A percentile compares a stretch with the other conserved stretches of the same genome.
Evolutionary conservation across 805 yeast genomes (phyloP).

Genomic region (Monosporozyma unispora): DNA sequence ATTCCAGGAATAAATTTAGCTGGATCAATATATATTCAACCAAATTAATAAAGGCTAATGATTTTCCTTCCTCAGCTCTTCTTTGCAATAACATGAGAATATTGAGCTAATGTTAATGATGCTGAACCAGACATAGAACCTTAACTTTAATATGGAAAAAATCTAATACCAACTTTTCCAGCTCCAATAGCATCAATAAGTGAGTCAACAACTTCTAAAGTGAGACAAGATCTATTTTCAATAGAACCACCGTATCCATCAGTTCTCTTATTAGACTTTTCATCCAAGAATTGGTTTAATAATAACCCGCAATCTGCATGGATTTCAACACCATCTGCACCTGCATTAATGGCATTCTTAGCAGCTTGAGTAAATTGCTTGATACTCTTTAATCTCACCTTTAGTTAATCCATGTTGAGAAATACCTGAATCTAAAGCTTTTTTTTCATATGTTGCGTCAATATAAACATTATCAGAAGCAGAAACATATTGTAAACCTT

Average conservation of each 20-base stretch:
- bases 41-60: slow-evolving; percentile 34
- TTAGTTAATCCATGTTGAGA: slow-evolving; percentile 24
- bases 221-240: slow-evolving; percentile 38
- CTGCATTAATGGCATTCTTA: slow-evolving; percentile 25
- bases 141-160: slow-evolving; percentile 36
- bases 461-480: slow-evolving; percentile 31
- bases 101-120: slow-evolving; percentile 32
- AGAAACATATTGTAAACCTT: slow-evolving; percentile 31
- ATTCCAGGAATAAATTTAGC: slow-evolving; percentile 12
- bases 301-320: slow-evolving; percentile 62
- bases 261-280: slow-evolving; percentile 34
- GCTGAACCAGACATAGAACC: slow-evolving; percentile 32
- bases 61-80: slow-evolving; percentile 29
- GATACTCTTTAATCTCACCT: slow-evolving; percentile 32
- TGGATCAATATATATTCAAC: slow-evolving; percentile 32
- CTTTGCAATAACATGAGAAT: slow-evolving; percentile 33
- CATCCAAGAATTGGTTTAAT: slow-evolving; percentile 44
- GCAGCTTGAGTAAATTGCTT: slow-evolving; percentile 40
- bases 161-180: slow-evolving; percentile 37
- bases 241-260: slow-evolving; percentile 48
- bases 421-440: slow-evolving; percentile 27
- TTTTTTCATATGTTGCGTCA: slow-evolving; percentile 27
- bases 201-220: slow-evolving; percentile 41
- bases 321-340: slow-evolving; percentile 53
- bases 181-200: slow-evolving; percentile 43